These are phyloP conservation scores for Trichoderma asperelloides DNA, from an alignment of 495 filamentous ascomycete species.

Conservation along the genomic window DNA sequence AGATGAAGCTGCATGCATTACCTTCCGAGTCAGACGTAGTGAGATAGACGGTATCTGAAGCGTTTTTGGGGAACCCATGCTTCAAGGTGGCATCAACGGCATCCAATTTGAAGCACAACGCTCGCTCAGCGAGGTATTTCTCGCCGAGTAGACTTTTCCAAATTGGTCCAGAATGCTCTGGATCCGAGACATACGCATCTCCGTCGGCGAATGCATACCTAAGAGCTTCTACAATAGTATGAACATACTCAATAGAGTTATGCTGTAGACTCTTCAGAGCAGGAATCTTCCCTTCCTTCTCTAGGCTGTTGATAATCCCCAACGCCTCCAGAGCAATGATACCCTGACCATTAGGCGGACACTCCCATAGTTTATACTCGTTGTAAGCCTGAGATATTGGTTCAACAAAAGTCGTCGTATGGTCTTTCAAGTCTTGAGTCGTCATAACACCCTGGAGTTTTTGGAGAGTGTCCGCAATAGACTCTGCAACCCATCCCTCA, in stretches of 20 bases:
- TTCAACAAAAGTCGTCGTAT: conserved; percentile 66
- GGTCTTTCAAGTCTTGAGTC: conserved; percentile 68
- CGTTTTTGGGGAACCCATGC: conserved; percentile 51
- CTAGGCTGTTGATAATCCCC: conserved; percentile 79
- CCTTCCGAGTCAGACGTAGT: conserved; percentile 70
- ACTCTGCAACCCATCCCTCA: conserved; percentile 68
- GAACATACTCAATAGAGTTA: conserved; percentile 66
- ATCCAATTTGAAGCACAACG: conserved; percentile 27
- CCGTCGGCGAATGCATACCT: conserved; percentile 91
- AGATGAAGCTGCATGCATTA: conserved; percentile 94
- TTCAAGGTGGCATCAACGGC: conserved; percentile 16
- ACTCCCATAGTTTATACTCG: conserved; percentile 76
- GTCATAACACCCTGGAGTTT: conserved; percentile 70
- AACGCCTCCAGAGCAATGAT: conserved; percentile 91
- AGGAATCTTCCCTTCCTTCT: conserved; percentile 58
- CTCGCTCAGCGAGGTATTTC: conserved; percentile 32
- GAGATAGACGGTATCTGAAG: conserved; percentile 88
- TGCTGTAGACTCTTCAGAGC: conserved; percentile 57
- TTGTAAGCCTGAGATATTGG: conserved; percentile 63
- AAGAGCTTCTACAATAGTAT: conserved; percentile 83
- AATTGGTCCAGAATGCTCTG: conserved; percentile 57
- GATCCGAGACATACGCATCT: conserved; percentile 82
- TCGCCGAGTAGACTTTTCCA: conserved; percentile 48
- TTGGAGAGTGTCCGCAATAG: conserved; percentile 64
- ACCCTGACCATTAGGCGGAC: conserved; percentile 93